Evolutionary conservation across 371 early-diverging fungal genomes (phyloP).

Genomic region (Nosema muscidifuracis): DNA sequence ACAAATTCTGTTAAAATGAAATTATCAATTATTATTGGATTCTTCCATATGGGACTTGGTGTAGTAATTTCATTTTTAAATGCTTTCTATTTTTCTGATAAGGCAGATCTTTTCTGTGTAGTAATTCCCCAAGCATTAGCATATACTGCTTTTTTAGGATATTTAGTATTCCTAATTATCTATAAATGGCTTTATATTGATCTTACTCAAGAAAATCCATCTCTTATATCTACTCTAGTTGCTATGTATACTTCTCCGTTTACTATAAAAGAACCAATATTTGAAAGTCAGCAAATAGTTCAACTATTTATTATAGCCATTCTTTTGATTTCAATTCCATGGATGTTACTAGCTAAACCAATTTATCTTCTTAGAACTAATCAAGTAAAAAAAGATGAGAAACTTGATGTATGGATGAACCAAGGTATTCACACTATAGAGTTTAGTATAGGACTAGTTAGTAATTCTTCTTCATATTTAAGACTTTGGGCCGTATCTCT

Average conservation of each 20-base stretch:
- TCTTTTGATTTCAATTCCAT: slow-evolving; percentile 84
- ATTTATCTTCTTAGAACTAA: slow-evolving; percentile 65
- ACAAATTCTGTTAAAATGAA: slow-evolving; percentile 99
- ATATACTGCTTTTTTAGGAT: slow-evolving; percentile 84
- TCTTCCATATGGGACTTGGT: slow-evolving; percentile 91
- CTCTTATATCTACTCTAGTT: slow-evolving; percentile 89
- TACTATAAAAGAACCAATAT: slow-evolving; percentile 68
- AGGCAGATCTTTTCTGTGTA: slow-evolving; percentile 72
- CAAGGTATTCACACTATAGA: slow-evolving; percentile 97
- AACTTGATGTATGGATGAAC: slow-evolving; percentile 66
- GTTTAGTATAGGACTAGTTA: slow-evolving; percentile 90
- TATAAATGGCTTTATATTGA: slow-evolving; percentile 77
- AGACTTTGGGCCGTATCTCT: slow-evolving; percentile 98
- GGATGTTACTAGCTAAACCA: slow-evolving; percentile 94
- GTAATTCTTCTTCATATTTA: slow-evolving; percentile 96
- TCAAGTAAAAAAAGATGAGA: slow-evolving; percentile 28
- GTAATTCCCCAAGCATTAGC: slow-evolving; percentile 88
- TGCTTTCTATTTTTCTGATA: slow-evolving; percentile 74
- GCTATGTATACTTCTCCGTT: slow-evolving; percentile 95
- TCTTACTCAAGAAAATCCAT: slow-evolving; percentile 76
- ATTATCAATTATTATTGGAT: slow-evolving; percentile 89
- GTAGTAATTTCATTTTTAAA: slow-evolving; percentile 81
- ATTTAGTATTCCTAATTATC: slow-evolving; percentile 78
- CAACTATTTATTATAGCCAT: slow-evolving; percentile 75
- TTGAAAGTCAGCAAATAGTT: slow-evolving; percentile 66